Evolutionary conservation across 225 moss, liverwort and hornwort genomes (phyloP).

Genomic region (Polytrichum formosum): DNA sequence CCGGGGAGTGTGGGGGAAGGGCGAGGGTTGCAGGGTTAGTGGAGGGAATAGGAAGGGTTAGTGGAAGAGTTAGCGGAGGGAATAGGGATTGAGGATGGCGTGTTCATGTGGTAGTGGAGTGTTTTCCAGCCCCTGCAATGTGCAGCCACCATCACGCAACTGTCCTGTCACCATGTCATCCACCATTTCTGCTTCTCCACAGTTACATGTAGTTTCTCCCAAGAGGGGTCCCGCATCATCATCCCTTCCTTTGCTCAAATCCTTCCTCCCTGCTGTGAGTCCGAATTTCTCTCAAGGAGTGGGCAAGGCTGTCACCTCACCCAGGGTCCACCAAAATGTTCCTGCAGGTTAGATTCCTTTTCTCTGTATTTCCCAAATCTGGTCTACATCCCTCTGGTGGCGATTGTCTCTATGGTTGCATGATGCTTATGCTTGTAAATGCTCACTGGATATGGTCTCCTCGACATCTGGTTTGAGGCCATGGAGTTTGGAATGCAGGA

Average conservation of each 20-base stretch:
- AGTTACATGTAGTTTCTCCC: slow-evolving; percentile 6
- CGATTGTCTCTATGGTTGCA: too few relatives aligned
- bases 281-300: slow-evolving; percentile 7
- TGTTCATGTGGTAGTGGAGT: slow-evolving; percentile 15
- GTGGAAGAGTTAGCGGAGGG: not conserved
- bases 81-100: slow-evolving; percentile 25
- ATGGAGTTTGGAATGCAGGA: too few relatives aligned
- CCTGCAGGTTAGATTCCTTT: slow-evolving; percentile 23
- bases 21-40: not conserved
- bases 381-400: too few relatives aligned
- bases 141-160: slow-evolving; percentile 16
- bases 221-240: slow-evolving; percentile 1
- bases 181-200: slow-evolving; percentile 12
- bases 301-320: slow-evolving; percentile 11
- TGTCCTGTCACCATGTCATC: not conserved
- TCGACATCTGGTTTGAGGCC: too few relatives aligned
- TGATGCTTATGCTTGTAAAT: too few relatives aligned
- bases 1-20: not conserved
- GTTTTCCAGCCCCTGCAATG: slow-evolving; percentile 6
- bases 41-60: too few relatives aligned
- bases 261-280: slow-evolving; percentile 7
- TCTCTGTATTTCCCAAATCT: not conserved
- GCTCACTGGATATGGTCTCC: too few relatives aligned
- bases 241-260: slow-evolving; percentile 7
- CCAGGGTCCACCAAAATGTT: not conserved